Evolutionary conservation across 345 rosid genomes (phyloP), one percentile per base, ranked within the genome.

Genomic region (Physaria fendleri): DNA sequence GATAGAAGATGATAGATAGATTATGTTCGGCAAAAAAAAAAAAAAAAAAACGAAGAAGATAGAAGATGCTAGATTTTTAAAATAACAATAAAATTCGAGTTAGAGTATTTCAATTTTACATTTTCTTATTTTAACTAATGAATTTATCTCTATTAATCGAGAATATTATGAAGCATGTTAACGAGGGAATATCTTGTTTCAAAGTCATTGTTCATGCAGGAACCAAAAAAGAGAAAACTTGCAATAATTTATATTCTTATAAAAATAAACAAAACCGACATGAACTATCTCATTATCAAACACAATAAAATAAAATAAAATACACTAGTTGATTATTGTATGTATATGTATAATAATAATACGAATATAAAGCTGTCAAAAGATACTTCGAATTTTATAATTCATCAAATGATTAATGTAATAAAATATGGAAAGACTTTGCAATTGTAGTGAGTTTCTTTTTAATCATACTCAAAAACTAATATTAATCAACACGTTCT

Each of bases 341-440:
- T 51, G n/a, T n/a, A n/a, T n/a, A n/a, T n/a, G n/a, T n/a, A n/a
- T n/a, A n/a, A n/a, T n/a, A n/a, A n/a, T n/a, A n/a, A n/a, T n/a
- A n/a, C n/a, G n/a, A 60, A 60, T 44, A 68, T 68, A 60, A 28
- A 45, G 73, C 73, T 68, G 73, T 53, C 73, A 60, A 55, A 59
- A 68, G 67, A 60, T 68, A 68, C 73, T 68, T 51, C 20, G 15
- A 53, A 45, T 43, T 51, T 43, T 18, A 52, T 45, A 43, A 52
- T 42, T 49, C 47, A 51, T 37, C 42, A 59, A 68, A 68, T 59
- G 62, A 68, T 68, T 44, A 15, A 35, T 34, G 13, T 4, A 23
- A 60, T 52, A 68, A 42, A 23, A 49, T 60, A 43, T 43, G 20
- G 62, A 52, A 51, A 34, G 61, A 68, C 73, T 68, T 68, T 53